Evolutionary conservation across 225 moss, liverwort and hornwort species (phyloP), one percentile per base, ranked within the genome.

Genomic region (Polytrichum formosum): DNA sequence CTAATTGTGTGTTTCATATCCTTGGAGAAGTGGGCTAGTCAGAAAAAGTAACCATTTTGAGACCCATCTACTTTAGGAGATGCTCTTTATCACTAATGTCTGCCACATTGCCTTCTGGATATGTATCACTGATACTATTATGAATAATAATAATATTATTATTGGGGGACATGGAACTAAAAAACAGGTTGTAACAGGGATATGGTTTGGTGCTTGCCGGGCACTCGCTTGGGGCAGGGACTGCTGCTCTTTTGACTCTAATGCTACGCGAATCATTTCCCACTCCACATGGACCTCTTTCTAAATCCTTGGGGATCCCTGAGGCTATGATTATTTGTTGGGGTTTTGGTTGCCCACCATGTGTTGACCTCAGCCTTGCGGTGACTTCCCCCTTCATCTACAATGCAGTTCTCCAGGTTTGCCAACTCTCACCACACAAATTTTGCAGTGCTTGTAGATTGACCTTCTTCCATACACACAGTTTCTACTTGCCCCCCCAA

Each of bases 271-370:
- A 88, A 73, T 33, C 75, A 22, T 54, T 64, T 25, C 65, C 66
- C 33, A 73, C 80, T 61, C 55, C 79, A 66, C 78, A 78, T 19
- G 81, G 68, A 72, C 84, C 76, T 31, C 46, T 87, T 26, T 92
- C 91, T 6, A 72, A 77, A 31, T 23, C 74, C 64, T 84, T 95
- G 56, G 87, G 84, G 30, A 77, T 89, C 29, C 82, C 76, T 25
- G 77, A 75, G 68, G 81, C 84, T 26, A 62, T 74, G 74, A 80
- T 95, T 31, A 88, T 84, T 4, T 95, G 89, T 79, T 95, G 95
- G 95, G 95, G 91, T 1, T 91, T 87, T 65, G 89, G 87, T 59
- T 89, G 95, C 70, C 92, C 95, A 9, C 95, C 95, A 53, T 95
- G 95, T 88, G 88, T 92, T 17, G 77, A 95, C 67, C 73, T 72